Evolutionary conservation across 2,329 filamentous ascomycete species (phyloP), one percentile per base, ranked within the genome.

Genomic region (Tricladium varicosporioides): DNA sequence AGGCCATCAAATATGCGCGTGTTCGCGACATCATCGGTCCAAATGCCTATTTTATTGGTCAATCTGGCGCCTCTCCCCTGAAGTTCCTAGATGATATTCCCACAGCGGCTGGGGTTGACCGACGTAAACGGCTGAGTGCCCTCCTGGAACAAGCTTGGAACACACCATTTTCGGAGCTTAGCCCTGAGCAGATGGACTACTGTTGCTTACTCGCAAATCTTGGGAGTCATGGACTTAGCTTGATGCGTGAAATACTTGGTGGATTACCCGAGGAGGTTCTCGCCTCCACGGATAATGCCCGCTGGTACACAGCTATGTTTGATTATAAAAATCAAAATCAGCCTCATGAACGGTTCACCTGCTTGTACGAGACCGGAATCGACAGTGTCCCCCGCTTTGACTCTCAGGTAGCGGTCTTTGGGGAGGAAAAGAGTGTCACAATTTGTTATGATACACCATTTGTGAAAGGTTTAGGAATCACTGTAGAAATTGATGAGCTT

Each of bases 401-500:
- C 53, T 78, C 80, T 0, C 74, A 78, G 45, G 66, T 83, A 5
- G 77, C 77, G 2, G 72, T 86, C 0, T 86, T 83, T 60, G 77
- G 77, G 0, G 66, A 73, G 14, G 71, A 75, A 5, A 86, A 86
- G 70, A 78, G 76, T 0, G 78, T 86, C 0, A 74, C 71, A 1
- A 73, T 86, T 10, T 65, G 78, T 36, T 84, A 80, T 60, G 80
- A 86, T 55, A 79, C 80, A 0, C 83, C 83, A 0, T 84, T 79
- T 55, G 73, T 84, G n/a, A 82, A 82, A 61, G 81, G 77, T 0
- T 68, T 83, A 1, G 78, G 79, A 0, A 78, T 65, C 40, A 58
- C 48, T 5, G 56, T 79, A 60, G 67, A 71, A 33, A 65, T 83
- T 8, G 65, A 73, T 5, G 80, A 84, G 60, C 63, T 72, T 45